Evolutionary conservation across 352 stramenopile genomes (phyloP).

Genomic region (Pythium monospermum): DNA sequence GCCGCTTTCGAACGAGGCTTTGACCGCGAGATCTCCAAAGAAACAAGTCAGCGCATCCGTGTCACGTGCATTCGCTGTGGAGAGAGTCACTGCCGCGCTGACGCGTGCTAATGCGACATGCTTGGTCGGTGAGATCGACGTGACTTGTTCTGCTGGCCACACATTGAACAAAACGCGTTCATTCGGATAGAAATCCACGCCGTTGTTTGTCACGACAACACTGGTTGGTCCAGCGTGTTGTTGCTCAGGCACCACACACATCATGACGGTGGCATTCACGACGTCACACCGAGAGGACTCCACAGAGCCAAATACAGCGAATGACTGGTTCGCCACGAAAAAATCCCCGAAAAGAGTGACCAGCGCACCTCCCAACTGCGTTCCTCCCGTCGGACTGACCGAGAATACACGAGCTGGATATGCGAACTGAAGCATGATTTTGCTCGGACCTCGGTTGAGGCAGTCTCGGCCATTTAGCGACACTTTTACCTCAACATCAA

Average conservation of each 20-base stretch:
- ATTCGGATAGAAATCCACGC: conserved; percentile 43
- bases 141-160: conserved; percentile 36
- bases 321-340: conserved; percentile 38
- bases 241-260: conserved; percentile 37
- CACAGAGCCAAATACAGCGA: conserved; percentile 14
- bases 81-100: conserved; percentile 27
- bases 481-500: conserved; percentile 27
- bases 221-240: conserved; percentile 8
- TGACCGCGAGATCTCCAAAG: conserved; percentile 29
- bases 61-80: conserved; percentile 29
- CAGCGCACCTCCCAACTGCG: conserved; percentile 45
- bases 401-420: conserved; percentile 23
- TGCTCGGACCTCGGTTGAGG: conserved; percentile 24
- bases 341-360: conserved; percentile 33
- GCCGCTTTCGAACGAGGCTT: conserved; percentile 28
- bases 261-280: conserved; percentile 29
- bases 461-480: conserved; percentile 61
- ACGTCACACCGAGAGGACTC: conserved; percentile 1
- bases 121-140: conserved; percentile 25
- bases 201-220: conserved; percentile 66
- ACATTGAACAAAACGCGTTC: conserved; percentile 26
- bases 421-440: conserved; percentile 40
- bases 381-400: conserved; percentile 32
- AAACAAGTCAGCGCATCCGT: conserved; percentile 47
- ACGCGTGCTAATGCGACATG: conserved; percentile 30